A percentile compares a stretch with the other conserved stretches of the same genome.
Evolutionary conservation across 2,329 filamentous ascomycete genomes (phyloP).

Genomic region (Fusarium mangiferae): DNA sequence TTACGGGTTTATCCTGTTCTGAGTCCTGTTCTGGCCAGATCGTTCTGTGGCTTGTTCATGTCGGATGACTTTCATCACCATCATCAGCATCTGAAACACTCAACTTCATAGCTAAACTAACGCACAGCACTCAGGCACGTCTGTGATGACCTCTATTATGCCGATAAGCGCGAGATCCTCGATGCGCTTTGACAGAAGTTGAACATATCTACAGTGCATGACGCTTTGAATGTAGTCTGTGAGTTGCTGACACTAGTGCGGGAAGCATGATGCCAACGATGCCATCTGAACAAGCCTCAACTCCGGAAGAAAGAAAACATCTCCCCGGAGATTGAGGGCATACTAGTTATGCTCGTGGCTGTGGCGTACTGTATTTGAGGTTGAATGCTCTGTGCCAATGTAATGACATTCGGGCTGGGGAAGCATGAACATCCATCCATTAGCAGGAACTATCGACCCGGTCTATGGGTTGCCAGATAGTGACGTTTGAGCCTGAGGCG

Average conservation of each 20-base stretch:
- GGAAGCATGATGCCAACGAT: slow-evolving; percentile 20
- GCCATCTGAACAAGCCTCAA: not conserved
- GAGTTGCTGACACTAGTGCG: slow-evolving; percentile 4
- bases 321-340: not conserved
- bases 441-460: not conserved
- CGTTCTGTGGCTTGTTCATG: slow-evolving; percentile 12
- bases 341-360: not conserved
- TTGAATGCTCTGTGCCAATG: not conserved
- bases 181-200: slow-evolving; percentile 27
- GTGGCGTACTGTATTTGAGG: not conserved
- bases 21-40: not conserved
- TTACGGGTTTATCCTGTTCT: not conserved
- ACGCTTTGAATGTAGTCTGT: slow-evolving; percentile 4
- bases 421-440: not conserved
- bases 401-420: not conserved
- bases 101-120: slow-evolving; percentile 8
- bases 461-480: not conserved
- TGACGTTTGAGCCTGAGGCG: not conserved
- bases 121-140: slow-evolving; percentile 10
- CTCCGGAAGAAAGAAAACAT: not conserved
- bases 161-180: slow-evolving; percentile 21
- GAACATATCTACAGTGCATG: slow-evolving; percentile 14
- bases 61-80: slow-evolving; percentile 1
- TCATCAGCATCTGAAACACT: slow-evolving; percentile 11
- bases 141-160: not conserved